These are phyloP conservation scores for Aspergillus affinis DNA, from an alignment of 495 filamentous ascomycete species.

Conservation along the genomic window DNA sequence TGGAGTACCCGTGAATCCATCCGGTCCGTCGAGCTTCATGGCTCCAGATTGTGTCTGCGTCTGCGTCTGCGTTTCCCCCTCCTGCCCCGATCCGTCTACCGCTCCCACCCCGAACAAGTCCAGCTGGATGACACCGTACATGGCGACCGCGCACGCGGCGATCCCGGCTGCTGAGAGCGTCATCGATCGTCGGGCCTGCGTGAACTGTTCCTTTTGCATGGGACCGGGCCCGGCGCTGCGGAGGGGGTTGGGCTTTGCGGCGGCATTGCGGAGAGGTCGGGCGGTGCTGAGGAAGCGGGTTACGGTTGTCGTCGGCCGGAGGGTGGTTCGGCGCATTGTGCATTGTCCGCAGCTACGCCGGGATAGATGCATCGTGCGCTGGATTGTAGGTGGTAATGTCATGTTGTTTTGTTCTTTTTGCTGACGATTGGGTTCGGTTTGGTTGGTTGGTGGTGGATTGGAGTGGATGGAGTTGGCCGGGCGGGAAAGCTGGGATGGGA, in stretches of 20 bases:
- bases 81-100: neutral
- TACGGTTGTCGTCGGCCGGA: conserved; percentile 13
- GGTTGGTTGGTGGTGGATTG: too few species aligned
- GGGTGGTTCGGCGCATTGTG: conserved; percentile 26
- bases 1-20: conserved; percentile 35
- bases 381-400: conserved; percentile 21
- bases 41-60: conserved; percentile 4
- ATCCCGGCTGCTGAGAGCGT: conserved; percentile 38
- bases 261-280: conserved; percentile 24
- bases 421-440: too few species aligned
- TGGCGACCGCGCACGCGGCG: conserved; percentile 30
- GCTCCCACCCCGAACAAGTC: conserved; percentile 39
- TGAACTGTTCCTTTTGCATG: conserved; percentile 22
- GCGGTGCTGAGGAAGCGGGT: conserved; percentile 29
- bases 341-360: conserved; percentile 36
- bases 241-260: conserved; percentile 31
- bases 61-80: neutral
- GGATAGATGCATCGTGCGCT: conserved; percentile 22
- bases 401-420: too few species aligned
- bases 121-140: conserved; percentile 41
- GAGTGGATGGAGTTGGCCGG: neutral
- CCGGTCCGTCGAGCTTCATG: conserved; percentile 42
- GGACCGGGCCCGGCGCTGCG: conserved; percentile 19
- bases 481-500: neutral
- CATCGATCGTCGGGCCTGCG: conserved; percentile 34